Evolutionary conservation across 176 grass and related monocot genomes (phyloP), one percentile per base, ranked within the genome.

Genomic region (Zizania latifolia): DNA sequence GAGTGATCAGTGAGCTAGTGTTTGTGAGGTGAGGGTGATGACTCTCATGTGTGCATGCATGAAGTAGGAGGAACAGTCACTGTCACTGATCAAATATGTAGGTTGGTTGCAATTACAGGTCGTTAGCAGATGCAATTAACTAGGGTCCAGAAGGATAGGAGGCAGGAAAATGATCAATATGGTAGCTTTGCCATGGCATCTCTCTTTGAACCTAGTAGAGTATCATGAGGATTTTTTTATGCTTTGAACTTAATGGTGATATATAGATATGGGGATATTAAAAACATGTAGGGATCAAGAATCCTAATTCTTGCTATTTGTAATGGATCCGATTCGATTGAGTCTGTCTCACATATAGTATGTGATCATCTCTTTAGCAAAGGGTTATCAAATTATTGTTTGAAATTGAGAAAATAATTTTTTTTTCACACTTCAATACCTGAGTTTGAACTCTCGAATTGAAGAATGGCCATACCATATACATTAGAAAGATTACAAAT

Each of bases 11-110:
- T n/a, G n/a, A n/a, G n/a, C 9, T 43, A 70, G 55, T 27, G 78
- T 9, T 24, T 57, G 32, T 55, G 44, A 27, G 55, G 75, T 37
- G 68, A 67, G 64, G 72, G n/a, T 74, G 38, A 83, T 87, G 32
- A 31, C 24, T 45, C 24, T 24, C 62, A 64, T 74, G n/a, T n/a
- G n/a, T n/a, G n/a, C n/a, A 45, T 84, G 70, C 75, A 75, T 63
- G 75, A 54, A 70, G 75, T 75, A 75, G 81, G 86, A 80, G 76
- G 70, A 80, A 75, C 43, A 62, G 81, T 80, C 86, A n/a, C 75
- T 70, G 63, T 88, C 86, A 64, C 70, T 48, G 35, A 55, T 88
- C 81, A 73, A 82, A 58, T 56, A 30, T 82, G 38, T 72, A 65
- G 67, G 78, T 85, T 81, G 78, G 65, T 50, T 78, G 80, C 61